Evolutionary conservation across 257 asterid genomes (phyloP), one percentile per base, ranked within the genome.

Genomic region (Ligustrum vulgare): DNA sequence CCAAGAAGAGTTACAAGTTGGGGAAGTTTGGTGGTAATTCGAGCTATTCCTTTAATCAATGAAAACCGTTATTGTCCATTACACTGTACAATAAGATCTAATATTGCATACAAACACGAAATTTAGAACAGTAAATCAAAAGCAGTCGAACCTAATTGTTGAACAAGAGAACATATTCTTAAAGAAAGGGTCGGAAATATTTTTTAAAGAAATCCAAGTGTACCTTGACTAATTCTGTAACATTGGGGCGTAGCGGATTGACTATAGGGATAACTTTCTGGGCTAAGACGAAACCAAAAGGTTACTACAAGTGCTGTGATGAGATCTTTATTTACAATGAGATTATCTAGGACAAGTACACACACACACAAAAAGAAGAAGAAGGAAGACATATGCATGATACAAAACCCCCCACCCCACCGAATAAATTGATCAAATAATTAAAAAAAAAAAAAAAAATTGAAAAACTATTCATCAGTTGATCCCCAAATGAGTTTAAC

Each of bases 41-140:
- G 54, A 77, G 74, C 77, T 69, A 77, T 58, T 43, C 32, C 12
- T 54, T 70, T 32, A 63, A 77, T 64, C 69, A 77, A 54, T 51
- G 62, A 3, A 56, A 20, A 35, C 9, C 13, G 13, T 33, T 9
- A 69, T 36, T 68, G 36, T n/a, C 6, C 45, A 9, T 39, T 39
- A 41, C 10, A 41, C 3, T 41, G 3, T 11, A 41, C 10, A 41
- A 15, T 10, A 41, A 15, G 4, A 41, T 41, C 47, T 9, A 41
- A 41, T 41, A 41, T 41, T 11, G 47, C 47, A 9, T 41, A 41
- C 47, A 41, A 41, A 41, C 13, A 10, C 13, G 12, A 4, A 11
- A 2, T 9, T 41, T 2, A 41, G 47, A 41, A 31, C 18, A 11
- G 67, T 35, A 35, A 35, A 35, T 5, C 39, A 35, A 35, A 35